These are phyloP conservation scores for Mycena floridula DNA, from an alignment of 768 basidiomycete genomes.

Conservation along the genomic window DNA sequence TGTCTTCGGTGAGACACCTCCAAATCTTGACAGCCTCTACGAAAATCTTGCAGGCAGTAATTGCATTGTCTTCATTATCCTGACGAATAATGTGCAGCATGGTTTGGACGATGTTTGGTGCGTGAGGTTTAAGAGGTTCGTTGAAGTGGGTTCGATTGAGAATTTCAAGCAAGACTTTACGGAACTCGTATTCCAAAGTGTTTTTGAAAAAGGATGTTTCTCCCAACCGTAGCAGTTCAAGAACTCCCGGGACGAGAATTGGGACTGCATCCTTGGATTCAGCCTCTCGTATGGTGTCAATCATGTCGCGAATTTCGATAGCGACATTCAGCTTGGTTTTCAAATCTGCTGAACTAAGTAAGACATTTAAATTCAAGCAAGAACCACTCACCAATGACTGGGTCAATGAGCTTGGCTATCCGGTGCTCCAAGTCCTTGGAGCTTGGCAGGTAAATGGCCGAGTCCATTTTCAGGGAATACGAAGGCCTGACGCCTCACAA, in stretches of 20 bases:
- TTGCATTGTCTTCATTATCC: conserved; percentile 96
- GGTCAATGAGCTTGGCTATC: conserved; percentile 69
- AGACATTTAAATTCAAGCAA: too few species aligned
- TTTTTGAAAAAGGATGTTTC: conserved; percentile 65
- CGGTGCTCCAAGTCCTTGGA: not conserved
- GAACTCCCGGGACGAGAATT: conserved; percentile 65
- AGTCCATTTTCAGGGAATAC: too few species aligned
- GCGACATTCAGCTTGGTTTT: conserved; percentile 66
- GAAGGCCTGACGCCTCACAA: too few species aligned
- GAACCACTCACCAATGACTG: conserved; percentile 59
- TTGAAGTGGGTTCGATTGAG: conserved; percentile 80
- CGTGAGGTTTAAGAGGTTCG: conserved; percentile 70
- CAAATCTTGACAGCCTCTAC: conserved; percentile 83
- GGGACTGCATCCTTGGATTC: conserved; percentile 67
- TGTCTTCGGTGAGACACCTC: conserved; percentile 64
- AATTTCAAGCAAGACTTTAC: conserved; percentile 83
- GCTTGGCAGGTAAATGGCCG: too few species aligned
- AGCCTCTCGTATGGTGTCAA: conserved; percentile 72
- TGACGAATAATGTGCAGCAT: conserved; percentile 78
- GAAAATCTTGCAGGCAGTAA: conserved; percentile 84
- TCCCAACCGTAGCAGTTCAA: conserved; percentile 66
- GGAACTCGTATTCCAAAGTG: conserved; percentile 70
- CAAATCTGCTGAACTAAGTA: conserved; percentile 65
- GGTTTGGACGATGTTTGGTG: conserved; percentile 62
- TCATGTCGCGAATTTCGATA: conserved; percentile 72